Base-by-base conservation (phyloP, 257 asterid genomes). In the Nicotiana sylvestris region DNA sequence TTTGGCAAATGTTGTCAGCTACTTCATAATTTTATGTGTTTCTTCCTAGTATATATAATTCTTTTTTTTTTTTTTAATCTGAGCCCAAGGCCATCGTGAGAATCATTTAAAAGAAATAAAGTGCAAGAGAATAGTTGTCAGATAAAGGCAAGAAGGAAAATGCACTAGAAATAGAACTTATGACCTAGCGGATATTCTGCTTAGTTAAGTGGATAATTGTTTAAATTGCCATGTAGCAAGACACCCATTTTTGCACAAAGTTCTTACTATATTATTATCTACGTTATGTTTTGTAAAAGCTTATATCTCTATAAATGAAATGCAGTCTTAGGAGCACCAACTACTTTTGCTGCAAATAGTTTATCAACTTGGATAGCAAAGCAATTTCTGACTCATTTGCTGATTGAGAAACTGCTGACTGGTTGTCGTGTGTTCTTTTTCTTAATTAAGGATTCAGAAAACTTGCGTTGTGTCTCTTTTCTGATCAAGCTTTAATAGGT, bases 361-460 rank as follows among this genome's bases (percentile, higher is more conserved):
- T 25, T 13, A 72, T 30, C 61, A 74, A 74, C 80, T 49, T 74
- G 80, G 80, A 49, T 12, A 39, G 78, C 39, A 49, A 74, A 74
- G 62, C 62, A 27, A 74, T 49, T 0, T 72, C 60, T 46, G 12
- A 72, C 43, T 56, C 80, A 76, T 76, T 76, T 27, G 2, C 80
- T 51, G 2, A 58, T 76, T 51, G 46, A 51, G 46, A 51, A 15
- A 29, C 46, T 76, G 64, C 64, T 27, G 29, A 51, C 62, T 8
- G 13, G 64, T 76, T 37, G 11, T 76, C 43, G 8, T 76, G 46
- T 37, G 37, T 76, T 76, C 43, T 1, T 76, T 72, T 76, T 15
- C 46, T 76, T 49, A 76, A 49, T 12, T 51, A 51, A 51, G 80
- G 80, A 6, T 51, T 76, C 43, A 76, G 17, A 76, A 76, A 51